Evolutionary conservation across 805 yeast species (phyloP).

Genomic region (Debaryomyces maramus): DNA sequence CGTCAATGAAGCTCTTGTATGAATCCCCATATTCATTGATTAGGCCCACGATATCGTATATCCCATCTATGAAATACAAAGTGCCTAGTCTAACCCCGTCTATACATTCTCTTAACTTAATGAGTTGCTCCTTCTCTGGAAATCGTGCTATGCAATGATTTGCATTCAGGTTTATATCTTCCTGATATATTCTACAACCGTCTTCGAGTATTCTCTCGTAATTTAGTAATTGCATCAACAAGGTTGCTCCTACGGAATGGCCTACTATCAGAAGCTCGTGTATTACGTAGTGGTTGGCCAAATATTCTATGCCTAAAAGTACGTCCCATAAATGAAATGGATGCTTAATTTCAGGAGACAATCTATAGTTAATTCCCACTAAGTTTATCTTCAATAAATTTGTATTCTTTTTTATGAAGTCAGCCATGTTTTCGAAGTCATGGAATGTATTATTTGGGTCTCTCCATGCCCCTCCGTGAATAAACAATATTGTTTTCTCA

Average conservation of each 20-base stretch:
- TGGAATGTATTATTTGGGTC: slow-evolving; percentile 61
- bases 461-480: slow-evolving; percentile 93
- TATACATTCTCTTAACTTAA: neutral
- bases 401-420: slow-evolving; percentile 4
- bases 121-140: neutral
- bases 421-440: slow-evolving; percentile 47
- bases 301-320: slow-evolving; percentile 37
- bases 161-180: neutral
- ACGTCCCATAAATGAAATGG: slow-evolving; percentile 66
- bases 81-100: neutral
- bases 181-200: slow-evolving; percentile 9
- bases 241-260: slow-evolving; percentile 80
- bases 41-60: slow-evolving; percentile 54
- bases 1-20: slow-evolving; percentile 55
- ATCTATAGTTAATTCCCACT: slow-evolving; percentile 56
- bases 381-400: slow-evolving; percentile 14
- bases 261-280: slow-evolving; percentile 47
- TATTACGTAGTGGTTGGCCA: slow-evolving; percentile 22
- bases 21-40: slow-evolving; percentile 57
- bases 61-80: slow-evolving; percentile 60
- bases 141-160: too few species aligned
- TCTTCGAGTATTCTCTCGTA: slow-evolving; percentile 16
- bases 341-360: slow-evolving; percentile 61
- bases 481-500: slow-evolving; percentile 46
- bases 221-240: slow-evolving; percentile 54